Conservation (phyloP, 352 stramenopile genomes). For the Thalassiosira livingstoniorum region DNA sequence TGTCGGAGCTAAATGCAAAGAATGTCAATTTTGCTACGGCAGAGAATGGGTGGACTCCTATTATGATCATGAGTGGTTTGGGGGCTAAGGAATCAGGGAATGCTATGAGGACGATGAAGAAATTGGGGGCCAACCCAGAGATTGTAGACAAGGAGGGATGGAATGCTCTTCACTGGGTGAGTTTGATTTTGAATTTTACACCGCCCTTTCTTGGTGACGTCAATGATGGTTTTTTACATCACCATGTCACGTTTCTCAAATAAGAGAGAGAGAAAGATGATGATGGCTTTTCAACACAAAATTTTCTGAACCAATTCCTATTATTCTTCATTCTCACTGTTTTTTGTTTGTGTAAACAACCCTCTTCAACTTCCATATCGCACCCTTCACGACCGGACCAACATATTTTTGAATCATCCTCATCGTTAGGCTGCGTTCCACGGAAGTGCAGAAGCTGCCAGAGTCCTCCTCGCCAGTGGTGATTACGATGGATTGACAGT, state of each 20-base stretch:
- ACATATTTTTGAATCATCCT: too few species aligned
- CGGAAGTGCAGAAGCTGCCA: conserved; percentile 73
- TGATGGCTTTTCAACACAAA: too few species aligned
- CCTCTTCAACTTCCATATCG: too few species aligned
- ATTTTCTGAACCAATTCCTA: too few species aligned
- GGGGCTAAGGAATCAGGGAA: conserved; percentile 58
- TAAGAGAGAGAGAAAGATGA: too few species aligned
- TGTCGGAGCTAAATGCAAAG: conserved; percentile 72
- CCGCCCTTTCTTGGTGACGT: not conserved
- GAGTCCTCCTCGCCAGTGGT: conserved; percentile 60
- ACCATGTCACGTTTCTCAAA: too few species aligned
- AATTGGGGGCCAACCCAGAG: conserved; percentile 76
- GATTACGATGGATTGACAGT: conserved; percentile 61
- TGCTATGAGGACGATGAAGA: conserved; percentile 71
- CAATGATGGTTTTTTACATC: too few species aligned
- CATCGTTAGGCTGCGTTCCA: conserved; percentile 77
- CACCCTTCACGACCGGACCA: too few species aligned
- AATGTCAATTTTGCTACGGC: conserved; percentile 81
- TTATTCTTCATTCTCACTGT: too few species aligned
- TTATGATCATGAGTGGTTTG: conserved; percentile 85
- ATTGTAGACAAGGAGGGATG: conserved; percentile 82
- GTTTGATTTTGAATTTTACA: conserved; percentile 16
- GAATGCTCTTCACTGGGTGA: conserved; percentile 84
- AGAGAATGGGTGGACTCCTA: conserved; percentile 82
- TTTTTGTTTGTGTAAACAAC: conserved; percentile 2